Evolutionary conservation across 2,329 filamentous ascomycete species (phyloP).

Genomic region (Microascus cirrosus): DNA sequence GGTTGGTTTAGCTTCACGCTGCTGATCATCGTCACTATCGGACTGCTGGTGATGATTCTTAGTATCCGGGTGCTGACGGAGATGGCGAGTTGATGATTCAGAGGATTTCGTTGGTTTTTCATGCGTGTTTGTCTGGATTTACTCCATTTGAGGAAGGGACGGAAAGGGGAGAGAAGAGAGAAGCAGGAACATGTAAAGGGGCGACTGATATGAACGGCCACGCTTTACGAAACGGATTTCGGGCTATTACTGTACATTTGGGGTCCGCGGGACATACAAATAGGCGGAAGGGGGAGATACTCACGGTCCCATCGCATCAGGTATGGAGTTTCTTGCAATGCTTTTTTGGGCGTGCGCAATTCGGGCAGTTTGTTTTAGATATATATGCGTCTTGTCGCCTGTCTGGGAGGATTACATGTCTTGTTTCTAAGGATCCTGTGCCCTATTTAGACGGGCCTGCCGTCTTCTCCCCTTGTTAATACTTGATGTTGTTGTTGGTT

Average conservation of each 20-base stretch:
- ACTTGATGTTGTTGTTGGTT: no score
- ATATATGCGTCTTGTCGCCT: not conserved
- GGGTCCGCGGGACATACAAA: not conserved
- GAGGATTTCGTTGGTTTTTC: not conserved
- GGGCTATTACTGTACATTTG: not conserved
- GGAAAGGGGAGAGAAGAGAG: slow-evolving; percentile 1
- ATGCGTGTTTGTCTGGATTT: not conserved
- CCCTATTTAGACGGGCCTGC: no score
- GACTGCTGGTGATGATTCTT: slow-evolving; percentile 89
- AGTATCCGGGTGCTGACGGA: slow-evolving; percentile 74
- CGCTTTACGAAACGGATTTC: not conserved
- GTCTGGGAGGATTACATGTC: no score
- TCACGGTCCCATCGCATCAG: not conserved
- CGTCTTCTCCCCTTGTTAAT: no score
- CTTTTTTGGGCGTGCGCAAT: not conserved
- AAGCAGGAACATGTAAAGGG: not conserved
- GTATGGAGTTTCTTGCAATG: not conserved
- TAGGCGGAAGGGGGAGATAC: not conserved
- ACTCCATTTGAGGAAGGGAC: slow-evolving; percentile 1
- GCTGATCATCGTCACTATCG: slow-evolving; percentile 91
- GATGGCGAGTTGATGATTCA: slow-evolving; percentile 21
- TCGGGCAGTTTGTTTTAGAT: not conserved
- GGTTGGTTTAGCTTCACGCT: slow-evolving; percentile 96
- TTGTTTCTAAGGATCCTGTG: no score
- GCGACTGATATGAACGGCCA: not conserved